A percentile compares a stretch with the other conserved stretches of the same genome.
phyloP scores from a whole-genome alignment of 2,329 filamentous ascomycete species.

The Penicillium corylophilum region DNA sequence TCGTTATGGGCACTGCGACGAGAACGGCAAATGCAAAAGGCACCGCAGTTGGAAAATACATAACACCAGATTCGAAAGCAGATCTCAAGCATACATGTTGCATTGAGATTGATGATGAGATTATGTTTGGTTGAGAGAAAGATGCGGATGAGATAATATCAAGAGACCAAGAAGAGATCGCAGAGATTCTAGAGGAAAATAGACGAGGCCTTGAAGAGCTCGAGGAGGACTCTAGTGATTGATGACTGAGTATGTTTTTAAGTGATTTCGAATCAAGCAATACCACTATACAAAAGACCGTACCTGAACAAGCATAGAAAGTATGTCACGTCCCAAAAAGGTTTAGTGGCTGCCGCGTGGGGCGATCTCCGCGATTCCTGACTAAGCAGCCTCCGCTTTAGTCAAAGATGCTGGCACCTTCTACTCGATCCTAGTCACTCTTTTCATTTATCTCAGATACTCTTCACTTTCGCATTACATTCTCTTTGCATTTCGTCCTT shows the following conservation, averaged over 20 bases:
- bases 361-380: slow-evolving; percentile 10
- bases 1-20: slow-evolving; percentile 23
- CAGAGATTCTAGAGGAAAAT: no score
- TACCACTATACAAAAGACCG: neutral
- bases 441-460: neutral
- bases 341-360: neutral
- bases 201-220: no score
- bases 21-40: slow-evolving; percentile 18
- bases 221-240: no score
- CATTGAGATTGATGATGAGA: no score
- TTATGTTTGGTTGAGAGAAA: no score
- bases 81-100: no score
- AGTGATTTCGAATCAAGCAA: no score
- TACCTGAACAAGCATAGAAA: neutral
- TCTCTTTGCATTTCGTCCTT: neutral
- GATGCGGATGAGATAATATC: no score
- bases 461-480: neutral
- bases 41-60: slow-evolving; percentile 11
- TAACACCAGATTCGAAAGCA: slow-evolving; percentile 27
- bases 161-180: no score
- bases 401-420: slow-evolving; percentile 23
- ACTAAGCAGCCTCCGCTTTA: slow-evolving; percentile 26
- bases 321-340: neutral
- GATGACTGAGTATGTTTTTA: no score
- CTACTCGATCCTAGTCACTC: slow-evolving; percentile 7